Percentiles rank a stretch among this genome's conserved stretches.
phyloP scores from a whole-genome alignment of 768 basidiomycete species.

The Tulasnella sp. region DNA sequence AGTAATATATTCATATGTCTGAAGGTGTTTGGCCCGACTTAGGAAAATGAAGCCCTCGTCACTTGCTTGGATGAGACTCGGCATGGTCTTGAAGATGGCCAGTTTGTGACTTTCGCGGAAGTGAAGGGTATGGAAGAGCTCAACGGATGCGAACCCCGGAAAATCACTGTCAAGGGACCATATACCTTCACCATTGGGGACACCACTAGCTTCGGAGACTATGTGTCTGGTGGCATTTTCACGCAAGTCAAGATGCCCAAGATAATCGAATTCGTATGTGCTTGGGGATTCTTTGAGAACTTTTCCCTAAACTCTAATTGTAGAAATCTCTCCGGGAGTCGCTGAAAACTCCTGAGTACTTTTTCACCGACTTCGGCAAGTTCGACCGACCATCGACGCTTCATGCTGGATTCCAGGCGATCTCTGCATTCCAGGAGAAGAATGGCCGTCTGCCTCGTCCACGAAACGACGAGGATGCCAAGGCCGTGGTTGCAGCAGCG shows the following conservation, averaged over 20 bases:
- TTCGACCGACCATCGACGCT: slow-evolving; percentile 86
- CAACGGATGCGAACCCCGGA: slow-evolving; percentile 84
- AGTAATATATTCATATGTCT: background rate
- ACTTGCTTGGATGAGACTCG: slow-evolving; percentile 95
- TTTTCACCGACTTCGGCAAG: slow-evolving; percentile 95
- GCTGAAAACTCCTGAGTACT: slow-evolving; percentile 65
- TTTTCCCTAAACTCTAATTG: background rate
- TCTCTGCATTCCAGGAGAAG: slow-evolving; percentile 62
- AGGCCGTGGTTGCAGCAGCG: slow-evolving; percentile 56
- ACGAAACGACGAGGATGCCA: slow-evolving; percentile 71
- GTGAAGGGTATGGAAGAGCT: slow-evolving; percentile 90
- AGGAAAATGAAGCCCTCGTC: slow-evolving; percentile 86
- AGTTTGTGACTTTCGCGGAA: slow-evolving; percentile 93
- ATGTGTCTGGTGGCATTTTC: slow-evolving; percentile 85
- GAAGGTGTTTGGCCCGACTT: background rate
- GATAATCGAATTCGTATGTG: slow-evolving; percentile 79
- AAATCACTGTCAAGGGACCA: slow-evolving; percentile 87
- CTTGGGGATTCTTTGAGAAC: background rate
- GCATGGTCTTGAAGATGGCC: slow-evolving; percentile 97
- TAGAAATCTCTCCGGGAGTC: slow-evolving; percentile 94
- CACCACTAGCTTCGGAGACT: slow-evolving; percentile 63
- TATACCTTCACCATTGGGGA: slow-evolving; percentile 97
- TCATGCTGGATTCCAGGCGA: slow-evolving; percentile 89
- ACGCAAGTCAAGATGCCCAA: slow-evolving; percentile 99
- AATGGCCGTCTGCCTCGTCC: slow-evolving; percentile 66